Evolutionary conservation across 208 protist genomes (phyloP), one percentile per base, ranked within the genome.

Genomic region (Crithidia fasciculata): DNA sequence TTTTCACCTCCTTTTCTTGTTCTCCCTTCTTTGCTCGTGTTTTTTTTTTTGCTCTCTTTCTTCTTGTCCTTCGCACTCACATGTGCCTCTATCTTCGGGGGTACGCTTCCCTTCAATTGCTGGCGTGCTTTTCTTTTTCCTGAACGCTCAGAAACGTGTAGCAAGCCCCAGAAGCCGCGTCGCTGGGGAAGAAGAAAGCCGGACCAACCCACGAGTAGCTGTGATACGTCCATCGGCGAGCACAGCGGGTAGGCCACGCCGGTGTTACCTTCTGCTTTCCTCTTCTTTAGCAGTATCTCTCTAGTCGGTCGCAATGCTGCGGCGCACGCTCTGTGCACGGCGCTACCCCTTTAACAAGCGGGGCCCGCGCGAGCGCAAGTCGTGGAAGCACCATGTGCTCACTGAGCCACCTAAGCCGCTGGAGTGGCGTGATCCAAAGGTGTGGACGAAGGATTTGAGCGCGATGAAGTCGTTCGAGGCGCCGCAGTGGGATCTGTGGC

Each of bases 401-500:
- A 94, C 83, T 41, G 91, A 96, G 63, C 92, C 92, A 2, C 94
- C 94, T 0, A 95, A 96, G 68, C 94, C 94, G 50, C 55, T 96
- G 12, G 85, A 92, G 53, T 95, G 92, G 90, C 91, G 94, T 74
- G 94, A 97, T 80, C 94, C 91, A 7, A 96, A 95, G 53, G 94
- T 97, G 59, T 97, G 94, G 94, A 97, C 87, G 13, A 95, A 90
- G 72, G 92, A 96, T 58, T 72, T 95, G 63, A 90, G 73, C 41
- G 81, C 90, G 59, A 94, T 95, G 92, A 97, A 97, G 79, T 96
- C 90, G 2, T 97, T 97, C 74, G 91, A 96, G 28, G 92, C 94
- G 2, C 94, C 94, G 16, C 92, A 96, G 72, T 97, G 94, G 92
- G 94, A 97, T 64, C 69, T 96, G 44, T 97, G 94, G 94, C 81